Evolutionary conservation across 192 early-diverging fungal genomes (phyloP), one percentile per base, ranked within the genome.

Genomic region (Kickxella alabastrina): DNA sequence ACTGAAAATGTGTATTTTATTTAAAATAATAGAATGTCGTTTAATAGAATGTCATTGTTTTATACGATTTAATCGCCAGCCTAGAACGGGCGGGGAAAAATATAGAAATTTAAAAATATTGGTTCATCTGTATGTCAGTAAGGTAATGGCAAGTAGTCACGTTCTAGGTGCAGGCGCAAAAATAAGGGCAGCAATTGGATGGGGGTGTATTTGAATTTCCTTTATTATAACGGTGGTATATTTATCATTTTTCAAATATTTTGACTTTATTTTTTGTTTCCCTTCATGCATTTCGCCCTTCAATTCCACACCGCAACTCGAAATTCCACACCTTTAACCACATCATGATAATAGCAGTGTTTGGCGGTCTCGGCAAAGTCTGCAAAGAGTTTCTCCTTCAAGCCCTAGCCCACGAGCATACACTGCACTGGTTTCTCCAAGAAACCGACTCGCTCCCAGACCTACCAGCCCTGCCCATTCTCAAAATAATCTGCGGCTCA

Each of bases 321-420:
- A n/a, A n/a, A n/a, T n/a, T n/a, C n/a, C n/a, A n/a, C n/a, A n/a
- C n/a, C n/a, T n/a, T n/a, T n/a, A n/a, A n/a, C n/a, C n/a, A n/a
- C n/a, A n/a, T n/a, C n/a, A 64, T 72, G 57, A 58, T 35, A 17
- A 59, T 72, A 34, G 61, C 68, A 14, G 62, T 72, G 17, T 59
- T 72, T 43, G 68, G 68, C 13, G 68, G 62, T 1, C 35, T 65
- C 8, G 68, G 62, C 25, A 21, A 52, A 1, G 19, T 60, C 10
- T 51, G 62, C 29, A 52, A 50, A n/a, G 62, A 72, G 40, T 50
- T 65, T 48, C 49, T 60, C 10, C 49, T 57, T 6, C 57, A 55
- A 12, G 68, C 68, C 12, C 40, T 65, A 35, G 53, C 27, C 17
- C 32, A 47, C 13, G 49, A 51, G 2, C 68, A 72, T 49, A 32